A percentile compares a stretch with the other conserved stretches of the same genome.
These are phyloP conservation scores for Sarocladium oryzae DNA, from an alignment of 2,329 filamentous ascomycete species.

Conservation along the genomic window DNA sequence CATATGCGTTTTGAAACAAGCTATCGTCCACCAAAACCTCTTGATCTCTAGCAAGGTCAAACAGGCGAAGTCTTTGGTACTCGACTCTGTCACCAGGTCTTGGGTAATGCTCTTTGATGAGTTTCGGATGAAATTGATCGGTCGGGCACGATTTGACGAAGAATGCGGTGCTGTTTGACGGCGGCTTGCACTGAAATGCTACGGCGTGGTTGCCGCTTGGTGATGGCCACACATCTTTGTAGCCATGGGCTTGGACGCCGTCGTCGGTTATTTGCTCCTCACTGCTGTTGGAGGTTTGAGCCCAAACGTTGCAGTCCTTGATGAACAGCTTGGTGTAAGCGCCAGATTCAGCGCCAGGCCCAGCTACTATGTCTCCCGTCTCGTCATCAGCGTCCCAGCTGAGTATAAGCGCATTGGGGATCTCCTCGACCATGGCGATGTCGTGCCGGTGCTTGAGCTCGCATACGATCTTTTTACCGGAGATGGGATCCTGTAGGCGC, in stretches of 20 bases:
- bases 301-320: conserved; percentile 7
- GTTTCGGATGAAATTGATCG: conserved; percentile 22
- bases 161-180: conserved; percentile 12
- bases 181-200: conserved; percentile 19
- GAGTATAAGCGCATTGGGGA: conserved; percentile 8
- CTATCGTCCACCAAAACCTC: conserved; percentile 18
- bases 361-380: not conserved
- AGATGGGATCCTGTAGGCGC: conserved; percentile 10
- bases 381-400: conserved; percentile 2
- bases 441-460: conserved; percentile 6
- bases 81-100: conserved; percentile 21
- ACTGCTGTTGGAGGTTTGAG: conserved; percentile 2
- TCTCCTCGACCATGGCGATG: conserved; percentile 8
- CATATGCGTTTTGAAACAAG: conserved; percentile 19
- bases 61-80: conserved; percentile 19
- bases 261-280: conserved; percentile 15
- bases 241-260: conserved; percentile 15
- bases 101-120: conserved; percentile 16
- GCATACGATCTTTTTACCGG: conserved; percentile 6
- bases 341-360: not conserved
- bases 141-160: conserved; percentile 20
- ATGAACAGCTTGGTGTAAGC: conserved; percentile 6
- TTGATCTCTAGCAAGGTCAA: conserved; percentile 14
- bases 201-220: conserved; percentile 13
- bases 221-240: conserved; percentile 14